Evolutionary conservation across 176 grass and related monocot species (phyloP).

Genomic region (Leersia perrieri): DNA sequence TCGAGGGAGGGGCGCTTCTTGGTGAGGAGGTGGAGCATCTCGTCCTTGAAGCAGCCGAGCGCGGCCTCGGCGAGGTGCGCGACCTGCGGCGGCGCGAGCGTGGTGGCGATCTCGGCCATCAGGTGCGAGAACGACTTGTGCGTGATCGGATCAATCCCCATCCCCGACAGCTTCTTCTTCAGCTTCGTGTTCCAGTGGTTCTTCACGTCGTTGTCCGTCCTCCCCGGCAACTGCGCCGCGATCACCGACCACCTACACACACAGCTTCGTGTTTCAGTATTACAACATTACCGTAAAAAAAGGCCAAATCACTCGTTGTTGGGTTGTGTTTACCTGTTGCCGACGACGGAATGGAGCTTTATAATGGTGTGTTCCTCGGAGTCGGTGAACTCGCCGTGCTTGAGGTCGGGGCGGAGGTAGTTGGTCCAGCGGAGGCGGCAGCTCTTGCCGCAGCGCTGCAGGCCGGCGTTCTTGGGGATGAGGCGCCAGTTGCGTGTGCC

Average conservation of each 20-base stretch:
- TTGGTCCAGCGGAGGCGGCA: constrained; percentile 94
- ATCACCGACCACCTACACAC: constrained; percentile 81
- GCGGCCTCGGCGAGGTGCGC: constrained; percentile 90
- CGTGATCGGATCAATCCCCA: constrained; percentile 96
- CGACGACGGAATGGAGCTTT: constrained; percentile 93
- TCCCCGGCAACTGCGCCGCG: constrained; percentile 77
- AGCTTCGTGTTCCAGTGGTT: constrained; percentile 99
- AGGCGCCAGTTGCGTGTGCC: constrained; percentile 94
- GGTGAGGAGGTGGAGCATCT: constrained; percentile 97
- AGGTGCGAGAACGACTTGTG: constrained; percentile 99
- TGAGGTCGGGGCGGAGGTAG: constrained; percentile 94
- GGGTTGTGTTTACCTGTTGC: constrained; percentile 48
- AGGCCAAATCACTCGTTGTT: no score
- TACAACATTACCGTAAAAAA: no score
- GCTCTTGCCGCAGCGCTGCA: constrained; percentile 95
- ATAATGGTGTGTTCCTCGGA: constrained; percentile 90
- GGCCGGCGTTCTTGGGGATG: constrained; percentile 98
- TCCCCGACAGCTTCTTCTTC: constrained; percentile 97
- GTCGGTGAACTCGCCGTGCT: constrained; percentile 91
- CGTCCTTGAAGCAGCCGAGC: constrained; percentile 96
- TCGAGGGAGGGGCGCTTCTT: constrained; percentile 67
- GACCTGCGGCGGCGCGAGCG: constrained; percentile 84
- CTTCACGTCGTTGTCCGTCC: constrained; percentile 99
- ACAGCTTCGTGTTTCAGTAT: no score
- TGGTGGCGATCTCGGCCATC: constrained; percentile 96